A percentile compares a stretch with the other conserved stretches of the same genome.
These are phyloP conservation scores for Carex littledalei DNA, from an alignment of 176 grass and related monocot genomes.

Conservation along the genomic window DNA sequence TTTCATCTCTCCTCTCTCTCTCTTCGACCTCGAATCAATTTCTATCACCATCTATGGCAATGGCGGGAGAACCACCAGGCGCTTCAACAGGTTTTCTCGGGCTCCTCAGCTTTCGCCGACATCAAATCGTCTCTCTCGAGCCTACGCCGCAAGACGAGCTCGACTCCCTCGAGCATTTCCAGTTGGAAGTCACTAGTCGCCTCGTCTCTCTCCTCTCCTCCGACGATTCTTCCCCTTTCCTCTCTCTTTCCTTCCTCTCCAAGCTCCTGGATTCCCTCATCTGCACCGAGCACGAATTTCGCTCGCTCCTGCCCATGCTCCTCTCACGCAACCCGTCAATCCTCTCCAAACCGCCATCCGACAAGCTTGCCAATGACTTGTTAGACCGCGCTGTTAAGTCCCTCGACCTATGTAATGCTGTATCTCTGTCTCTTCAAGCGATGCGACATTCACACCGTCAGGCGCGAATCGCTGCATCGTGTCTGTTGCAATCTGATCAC, in stretches of 20 bases:
- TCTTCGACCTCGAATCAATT: neutral
- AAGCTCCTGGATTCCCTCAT: conserved; percentile 68
- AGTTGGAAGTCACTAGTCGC: conserved; percentile 59
- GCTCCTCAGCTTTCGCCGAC: conserved; percentile 66
- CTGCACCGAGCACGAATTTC: conserved; percentile 53
- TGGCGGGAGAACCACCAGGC: conserved; percentile 33
- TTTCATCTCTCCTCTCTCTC: neutral
- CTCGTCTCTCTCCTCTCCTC: conserved; percentile 33
- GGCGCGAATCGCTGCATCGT: conserved; percentile 53
- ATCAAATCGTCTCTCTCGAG: conserved; percentile 62
- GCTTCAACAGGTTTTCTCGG: conserved; percentile 43
- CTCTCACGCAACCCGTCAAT: conserved; percentile 29
- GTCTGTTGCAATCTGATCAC: conserved; percentile 30
- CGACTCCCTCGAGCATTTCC: conserved; percentile 47
- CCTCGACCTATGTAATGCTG: conserved; percentile 78
- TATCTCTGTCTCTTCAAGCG: conserved; percentile 59
- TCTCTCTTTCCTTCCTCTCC: conserved; percentile 71
- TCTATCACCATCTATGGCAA: conserved; percentile 30
- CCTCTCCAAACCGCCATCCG: conserved; percentile 41
- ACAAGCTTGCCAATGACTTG: conserved; percentile 62
- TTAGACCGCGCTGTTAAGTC: conserved; percentile 70
- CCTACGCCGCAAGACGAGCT: conserved; percentile 58
- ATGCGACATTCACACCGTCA: conserved; percentile 64
- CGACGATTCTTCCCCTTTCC: neutral
- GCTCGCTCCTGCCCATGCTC: conserved; percentile 27